Conservation (phyloP, 495 filamentous ascomycete species). For the Talaromyces thailandensis region DNA sequence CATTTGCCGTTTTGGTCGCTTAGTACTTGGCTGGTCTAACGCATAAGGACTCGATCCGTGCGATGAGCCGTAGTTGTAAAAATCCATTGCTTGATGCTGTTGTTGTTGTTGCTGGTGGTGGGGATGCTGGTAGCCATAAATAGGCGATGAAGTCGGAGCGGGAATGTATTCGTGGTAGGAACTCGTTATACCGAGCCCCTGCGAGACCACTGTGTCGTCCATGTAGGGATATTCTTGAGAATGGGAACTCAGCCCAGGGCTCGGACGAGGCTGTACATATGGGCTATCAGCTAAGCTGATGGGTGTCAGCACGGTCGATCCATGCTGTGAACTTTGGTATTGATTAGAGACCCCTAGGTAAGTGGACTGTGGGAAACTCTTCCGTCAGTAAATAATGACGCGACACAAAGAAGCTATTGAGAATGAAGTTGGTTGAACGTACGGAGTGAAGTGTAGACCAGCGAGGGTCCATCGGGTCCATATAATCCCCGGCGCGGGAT, state of each 20-base stretch:
- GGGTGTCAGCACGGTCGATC: conserved; percentile 24
- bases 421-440: conserved; percentile 11
- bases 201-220: conserved; percentile 16
- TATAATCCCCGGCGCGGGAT: conserved; percentile 24
- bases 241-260: conserved; percentile 31
- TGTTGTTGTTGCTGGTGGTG: not conserved
- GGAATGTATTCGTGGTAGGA: conserved; percentile 26
- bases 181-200: conserved; percentile 32
- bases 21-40: conserved; percentile 19
- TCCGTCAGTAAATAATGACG: not conserved
- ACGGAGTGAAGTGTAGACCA: conserved; percentile 28
- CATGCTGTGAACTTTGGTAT: conserved; percentile 25
- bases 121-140: not conserved
- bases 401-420: not conserved
- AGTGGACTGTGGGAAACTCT: conserved; percentile 14
- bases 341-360: conserved; percentile 21
- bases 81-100: conserved; percentile 1
- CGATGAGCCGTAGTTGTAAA: conserved; percentile 13
- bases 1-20: conserved; percentile 17
- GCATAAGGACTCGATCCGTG: conserved; percentile 15
- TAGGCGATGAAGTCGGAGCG: conserved; percentile 14
- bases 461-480: conserved; percentile 17
- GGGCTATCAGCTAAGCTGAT: conserved; percentile 33
- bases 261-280: conserved; percentile 19
- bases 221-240: conserved; percentile 31